A percentile compares a stretch with the other conserved stretches of the same genome.
phyloP scores from a whole-genome alignment of 1,139 yeast genomes.

The Suhomyces bokatorum region DNA sequence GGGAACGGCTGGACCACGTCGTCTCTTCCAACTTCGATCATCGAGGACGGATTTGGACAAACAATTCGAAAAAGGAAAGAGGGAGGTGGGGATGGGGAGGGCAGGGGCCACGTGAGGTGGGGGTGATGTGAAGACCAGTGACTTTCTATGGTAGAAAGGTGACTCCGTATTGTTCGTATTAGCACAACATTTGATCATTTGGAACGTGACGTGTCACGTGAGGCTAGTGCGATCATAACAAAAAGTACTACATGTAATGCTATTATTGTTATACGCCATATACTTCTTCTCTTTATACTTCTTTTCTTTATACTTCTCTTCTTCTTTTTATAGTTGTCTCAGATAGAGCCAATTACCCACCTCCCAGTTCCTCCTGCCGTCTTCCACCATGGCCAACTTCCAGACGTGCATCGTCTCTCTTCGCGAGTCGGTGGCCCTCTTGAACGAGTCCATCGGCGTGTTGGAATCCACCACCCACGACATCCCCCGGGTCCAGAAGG shows the following conservation, averaged over 20 bases:
- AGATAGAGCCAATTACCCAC: too few relatives aligned
- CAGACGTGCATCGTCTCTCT: slow-evolving; percentile 33
- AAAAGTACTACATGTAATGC: too few relatives aligned
- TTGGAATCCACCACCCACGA: slow-evolving; percentile 38
- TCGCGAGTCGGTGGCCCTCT: slow-evolving; percentile 32
- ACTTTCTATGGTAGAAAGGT: too few relatives aligned
- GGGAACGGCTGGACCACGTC: slow-evolving; percentile 12
- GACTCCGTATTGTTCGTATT: slow-evolving; percentile 4
- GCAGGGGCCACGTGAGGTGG: not conserved
- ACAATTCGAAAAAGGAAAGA: not conserved
- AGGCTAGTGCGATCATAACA: too few relatives aligned
- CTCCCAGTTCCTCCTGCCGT: too few relatives aligned
- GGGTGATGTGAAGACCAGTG: too few relatives aligned
- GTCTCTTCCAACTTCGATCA: slow-evolving; percentile 9
- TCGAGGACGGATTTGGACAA: not conserved
- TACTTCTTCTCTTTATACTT: too few relatives aligned
- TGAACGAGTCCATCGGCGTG: slow-evolving; percentile 30
- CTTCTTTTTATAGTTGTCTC: too few relatives aligned
- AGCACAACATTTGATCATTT: slow-evolving; percentile 2
- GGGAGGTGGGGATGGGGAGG: not conserved
- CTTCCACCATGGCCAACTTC: slow-evolving; percentile 13
- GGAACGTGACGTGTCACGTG: not conserved
- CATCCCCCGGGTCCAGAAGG: slow-evolving; percentile 34
- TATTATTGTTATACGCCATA: too few relatives aligned
- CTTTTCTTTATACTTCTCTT: too few relatives aligned